Percentiles rank a stretch among this genome's conserved stretches.
phyloP scores from a whole-genome alignment of 306 rosid species.

The Clitoria ternatea region DNA sequence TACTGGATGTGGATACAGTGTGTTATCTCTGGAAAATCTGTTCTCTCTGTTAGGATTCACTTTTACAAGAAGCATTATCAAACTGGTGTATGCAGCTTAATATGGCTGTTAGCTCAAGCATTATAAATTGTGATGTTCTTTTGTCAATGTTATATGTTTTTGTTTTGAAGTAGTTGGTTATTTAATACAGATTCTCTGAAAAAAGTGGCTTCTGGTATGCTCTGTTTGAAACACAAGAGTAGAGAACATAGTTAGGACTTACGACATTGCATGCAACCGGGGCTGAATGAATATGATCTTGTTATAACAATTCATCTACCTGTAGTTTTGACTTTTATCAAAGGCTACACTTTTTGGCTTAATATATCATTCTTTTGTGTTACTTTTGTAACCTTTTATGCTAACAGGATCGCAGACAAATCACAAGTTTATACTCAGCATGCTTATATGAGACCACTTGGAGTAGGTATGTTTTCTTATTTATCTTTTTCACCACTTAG shows the following conservation, averaged over 20 bases:
- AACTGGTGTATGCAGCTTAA: background rate
- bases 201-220: background rate
- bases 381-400: slow-evolving; percentile 22
- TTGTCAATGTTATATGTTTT: background rate
- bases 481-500: background rate
- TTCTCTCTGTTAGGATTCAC: background rate
- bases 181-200: background rate
- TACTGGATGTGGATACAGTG: background rate
- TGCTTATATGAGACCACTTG: slow-evolving; percentile 99
- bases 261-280: background rate
- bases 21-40: background rate
- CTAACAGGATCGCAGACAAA: slow-evolving; percentile 89
- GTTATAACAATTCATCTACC: background rate
- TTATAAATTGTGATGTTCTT: background rate
- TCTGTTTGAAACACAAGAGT: background rate
- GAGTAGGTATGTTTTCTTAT: slow-evolving; percentile 66
- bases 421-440: slow-evolving; percentile 98
- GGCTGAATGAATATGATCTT: background rate
- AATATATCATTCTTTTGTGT: background rate
- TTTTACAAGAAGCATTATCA: background rate
- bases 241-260: background rate
- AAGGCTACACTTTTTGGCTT: background rate
- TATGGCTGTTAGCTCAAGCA: background rate
- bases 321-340: background rate
- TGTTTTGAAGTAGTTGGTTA: background rate